These are phyloP conservation scores for Detonula confervacea DNA, from an alignment of 352 stramenopile species.

Conservation along the genomic window DNA sequence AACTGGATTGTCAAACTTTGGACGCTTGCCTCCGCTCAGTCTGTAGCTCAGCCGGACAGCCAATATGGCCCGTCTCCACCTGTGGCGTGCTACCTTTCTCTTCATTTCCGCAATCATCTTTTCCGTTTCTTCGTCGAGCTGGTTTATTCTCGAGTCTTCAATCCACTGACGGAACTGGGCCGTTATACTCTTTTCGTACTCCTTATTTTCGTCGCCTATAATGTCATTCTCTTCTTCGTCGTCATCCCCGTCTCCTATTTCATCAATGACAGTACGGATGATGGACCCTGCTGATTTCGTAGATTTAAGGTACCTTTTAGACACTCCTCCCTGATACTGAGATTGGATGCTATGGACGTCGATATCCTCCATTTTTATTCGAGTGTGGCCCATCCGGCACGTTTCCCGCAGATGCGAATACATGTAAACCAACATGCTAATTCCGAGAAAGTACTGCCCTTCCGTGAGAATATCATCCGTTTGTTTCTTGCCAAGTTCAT, in stretches of 20 bases:
- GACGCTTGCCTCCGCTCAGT: constrained; percentile 32
- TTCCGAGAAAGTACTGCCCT: constrained; percentile 47
- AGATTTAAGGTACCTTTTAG: constrained; percentile 13
- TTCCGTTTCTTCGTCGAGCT: constrained; percentile 34
- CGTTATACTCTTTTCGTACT: constrained; percentile 39
- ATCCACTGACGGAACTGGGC: constrained; percentile 23
- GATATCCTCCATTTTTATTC: constrained; percentile 35
- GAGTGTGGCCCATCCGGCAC: constrained; percentile 34
- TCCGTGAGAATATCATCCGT: constrained; percentile 37
- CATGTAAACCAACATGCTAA: constrained; percentile 47
- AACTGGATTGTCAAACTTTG: constrained; percentile 38
- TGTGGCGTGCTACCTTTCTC: constrained; percentile 32
- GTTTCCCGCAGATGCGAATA: constrained; percentile 39
- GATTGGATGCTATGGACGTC: constrained; percentile 27
- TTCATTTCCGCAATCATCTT: constrained; percentile 40
- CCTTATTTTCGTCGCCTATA: constrained; percentile 17
- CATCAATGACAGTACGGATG: constrained; percentile 39
- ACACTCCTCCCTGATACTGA: constrained; percentile 9
- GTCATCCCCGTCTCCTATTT: constrained; percentile 20
- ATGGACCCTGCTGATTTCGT: constrained; percentile 43
- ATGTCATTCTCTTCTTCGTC: constrained; percentile 35
- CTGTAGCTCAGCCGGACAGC: constrained; percentile 31
- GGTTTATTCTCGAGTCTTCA: constrained; percentile 28
- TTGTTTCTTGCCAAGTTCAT: neutral
- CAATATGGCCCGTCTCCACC: constrained; percentile 38